Evolutionary conservation across 306 rosid genomes (phyloP), one percentile per base, ranked within the genome.

Genomic region (Acmispon strigosus): DNA sequence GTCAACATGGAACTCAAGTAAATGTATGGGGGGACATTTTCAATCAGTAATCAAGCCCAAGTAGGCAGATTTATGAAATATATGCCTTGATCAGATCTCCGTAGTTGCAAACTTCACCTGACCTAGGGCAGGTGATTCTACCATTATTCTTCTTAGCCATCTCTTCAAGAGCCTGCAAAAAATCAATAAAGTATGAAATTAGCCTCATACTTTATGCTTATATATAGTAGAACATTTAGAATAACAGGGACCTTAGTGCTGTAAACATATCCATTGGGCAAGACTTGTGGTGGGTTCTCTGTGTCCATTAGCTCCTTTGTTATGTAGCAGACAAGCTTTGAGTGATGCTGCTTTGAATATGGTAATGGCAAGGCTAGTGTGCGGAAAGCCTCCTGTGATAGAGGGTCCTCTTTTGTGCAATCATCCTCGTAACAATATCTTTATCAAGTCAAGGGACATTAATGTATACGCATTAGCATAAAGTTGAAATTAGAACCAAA

Each of bases 371-470:
- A 49, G 60, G 99, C 99, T 50, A 94, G 85, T 78, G 81, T 86
- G 56, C 96, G 89, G 77, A 94, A 94, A 67, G 84, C 72, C 62
- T 89, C 92, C 76, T 94, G 99, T 6, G 99, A 91, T 69, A 94
- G 77, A 17, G 99, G 99, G 54, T 94, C 99, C 78, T 94, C 97
- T 88, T 94, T 94, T 70, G 95, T 86, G 87, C 99, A 94, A 81
- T 89, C 96, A 70, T 91, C 95, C 78, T 94, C 87, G 14, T 91
- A 94, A 76, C 99, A 94, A 61, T 94, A 89, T 87, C 99, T 94
- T 70, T 76, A 77, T 41, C 73, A 76, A 78, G 92, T 91, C 78
- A 89, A 87, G 99, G 95, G 6, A 56, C 43, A 78, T 12, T 45
- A 44, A 45, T 51, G 44, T 61, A 69, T 6, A 67, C 37, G 51